phyloP scores from a whole-genome alignment of 331 rosid genomes.

The Quercus tomentella region DNA sequence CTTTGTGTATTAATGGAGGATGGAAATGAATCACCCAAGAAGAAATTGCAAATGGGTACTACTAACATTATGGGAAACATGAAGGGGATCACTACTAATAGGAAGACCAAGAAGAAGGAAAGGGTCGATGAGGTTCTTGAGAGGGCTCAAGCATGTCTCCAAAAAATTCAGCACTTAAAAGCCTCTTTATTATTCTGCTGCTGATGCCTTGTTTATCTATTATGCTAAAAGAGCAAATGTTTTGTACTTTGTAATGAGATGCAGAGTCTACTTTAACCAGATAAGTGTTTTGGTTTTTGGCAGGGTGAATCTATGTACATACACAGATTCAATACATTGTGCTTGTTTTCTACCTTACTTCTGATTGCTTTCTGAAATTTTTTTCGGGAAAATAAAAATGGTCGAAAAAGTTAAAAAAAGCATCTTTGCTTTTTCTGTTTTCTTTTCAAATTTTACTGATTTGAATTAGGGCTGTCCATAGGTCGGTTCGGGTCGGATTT shows the following conservation, averaged over 20 bases:
- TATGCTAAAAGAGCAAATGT: no score
- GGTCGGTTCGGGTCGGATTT: no score
- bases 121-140: slow-evolving; percentile 47
- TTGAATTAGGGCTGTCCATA: no score
- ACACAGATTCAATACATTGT: no score
- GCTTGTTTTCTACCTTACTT: no score
- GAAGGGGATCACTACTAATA: neutral
- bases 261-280: neutral
- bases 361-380: no score
- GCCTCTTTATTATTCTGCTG: slow-evolving; percentile 6
- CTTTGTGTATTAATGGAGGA: neutral
- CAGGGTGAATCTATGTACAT: no score
- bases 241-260: neutral
- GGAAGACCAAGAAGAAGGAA: slow-evolving; percentile 34
- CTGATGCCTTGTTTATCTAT: neutral
- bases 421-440: no score
- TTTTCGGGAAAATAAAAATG: no score
- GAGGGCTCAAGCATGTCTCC: slow-evolving; percentile 41
- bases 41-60: slow-evolving; percentile 4
- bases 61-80: neutral
- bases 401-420: no score
- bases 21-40: slow-evolving; percentile 14
- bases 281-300: no score
- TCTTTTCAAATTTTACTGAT: no score
- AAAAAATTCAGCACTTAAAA: slow-evolving; percentile 36